Conservation (phyloP, 345 rosid genomes). For the Rhodomyrtus tomentosa region DNA sequence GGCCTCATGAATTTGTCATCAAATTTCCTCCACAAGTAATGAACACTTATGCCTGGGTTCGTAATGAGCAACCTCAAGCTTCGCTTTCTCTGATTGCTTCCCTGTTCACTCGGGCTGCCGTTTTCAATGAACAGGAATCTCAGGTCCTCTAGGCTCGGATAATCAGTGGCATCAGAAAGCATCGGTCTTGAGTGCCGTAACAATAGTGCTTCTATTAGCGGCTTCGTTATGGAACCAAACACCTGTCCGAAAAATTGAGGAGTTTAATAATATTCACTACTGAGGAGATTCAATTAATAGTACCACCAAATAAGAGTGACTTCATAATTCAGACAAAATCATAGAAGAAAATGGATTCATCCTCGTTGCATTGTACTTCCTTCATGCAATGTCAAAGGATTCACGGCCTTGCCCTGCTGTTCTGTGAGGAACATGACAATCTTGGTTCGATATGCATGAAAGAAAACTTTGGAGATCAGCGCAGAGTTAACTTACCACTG, state of each 20-base stretch:
- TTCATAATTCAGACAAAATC: neutral
- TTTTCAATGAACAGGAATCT: conserved; percentile 35
- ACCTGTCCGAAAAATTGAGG: conserved; percentile 18
- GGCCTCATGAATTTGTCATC: conserved; percentile 66
- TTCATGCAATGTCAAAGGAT: neutral
- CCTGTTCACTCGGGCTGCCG: conserved; percentile 18
- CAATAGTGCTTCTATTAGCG: conserved; percentile 40
- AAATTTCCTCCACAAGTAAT: conserved; percentile 55
- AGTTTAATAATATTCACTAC: neutral
- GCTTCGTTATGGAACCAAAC: conserved; percentile 53
- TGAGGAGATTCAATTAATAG: neutral
- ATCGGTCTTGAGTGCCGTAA: conserved; percentile 20
- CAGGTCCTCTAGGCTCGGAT: conserved; percentile 47
- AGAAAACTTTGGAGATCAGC: neutral
- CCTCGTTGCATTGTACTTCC: neutral
- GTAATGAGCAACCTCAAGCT: conserved; percentile 35
- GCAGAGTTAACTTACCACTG: conserved; percentile 26
- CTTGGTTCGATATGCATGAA: neutral
- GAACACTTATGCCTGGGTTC: conserved; percentile 42
- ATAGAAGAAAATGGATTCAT: neutral
- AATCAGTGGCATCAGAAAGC: conserved; percentile 28
- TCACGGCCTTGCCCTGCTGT: neutral
- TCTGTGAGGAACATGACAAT: neutral
- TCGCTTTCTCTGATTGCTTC: conserved; percentile 1
- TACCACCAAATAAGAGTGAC: neutral